Conservation (phyloP, 768 basidiomycete species). For the Hygrophoropsis aurantiaca region DNA sequence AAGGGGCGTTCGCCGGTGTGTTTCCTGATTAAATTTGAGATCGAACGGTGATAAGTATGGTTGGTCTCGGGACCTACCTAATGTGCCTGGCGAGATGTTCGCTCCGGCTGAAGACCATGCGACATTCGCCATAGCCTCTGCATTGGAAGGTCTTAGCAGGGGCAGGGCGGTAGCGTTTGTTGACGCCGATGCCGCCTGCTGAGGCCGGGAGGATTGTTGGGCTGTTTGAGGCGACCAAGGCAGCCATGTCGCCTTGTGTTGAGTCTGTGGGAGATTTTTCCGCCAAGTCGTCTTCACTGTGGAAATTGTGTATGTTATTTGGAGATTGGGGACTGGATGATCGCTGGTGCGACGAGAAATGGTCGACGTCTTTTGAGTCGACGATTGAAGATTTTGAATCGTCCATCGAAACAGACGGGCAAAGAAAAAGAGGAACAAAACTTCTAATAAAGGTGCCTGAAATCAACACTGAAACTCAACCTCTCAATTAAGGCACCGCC, state of each 20-base stretch:
- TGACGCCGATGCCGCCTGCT: conserved; percentile 25
- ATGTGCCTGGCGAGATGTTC: conserved; percentile 97
- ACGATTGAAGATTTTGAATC: conserved; percentile 31
- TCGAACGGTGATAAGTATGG: conserved; percentile 21
- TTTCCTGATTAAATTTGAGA: conserved; percentile 57
- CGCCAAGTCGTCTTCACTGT: not conserved
- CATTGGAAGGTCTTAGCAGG: conserved; percentile 96
- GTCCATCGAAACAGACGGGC: conserved; percentile 24
- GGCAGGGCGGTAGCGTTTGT: conserved; percentile 75
- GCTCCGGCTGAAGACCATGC: conserved; percentile 94
- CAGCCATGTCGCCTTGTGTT: conserved; percentile 25
- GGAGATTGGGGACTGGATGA: conserved; percentile 9
- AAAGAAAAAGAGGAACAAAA: conserved; percentile 32
- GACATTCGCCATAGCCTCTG: conserved; percentile 90
- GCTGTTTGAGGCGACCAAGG: conserved; percentile 29
- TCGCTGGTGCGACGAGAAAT: conserved; percentile 1
- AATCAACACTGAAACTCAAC: conserved; percentile 29
- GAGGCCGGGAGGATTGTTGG: conserved; percentile 18
- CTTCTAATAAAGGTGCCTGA: conserved; percentile 35
- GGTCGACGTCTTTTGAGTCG: conserved; percentile 20
- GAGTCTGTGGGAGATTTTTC: conserved; percentile 10
- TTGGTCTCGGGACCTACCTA: conserved; percentile 58
- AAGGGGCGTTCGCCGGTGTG: conserved; percentile 98
- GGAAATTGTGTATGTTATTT: conserved; percentile 7
- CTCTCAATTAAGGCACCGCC: conserved; percentile 36